phyloP scores from a whole-genome alignment of 495 filamentous ascomycete species.

The Extremus antarcticus region DNA sequence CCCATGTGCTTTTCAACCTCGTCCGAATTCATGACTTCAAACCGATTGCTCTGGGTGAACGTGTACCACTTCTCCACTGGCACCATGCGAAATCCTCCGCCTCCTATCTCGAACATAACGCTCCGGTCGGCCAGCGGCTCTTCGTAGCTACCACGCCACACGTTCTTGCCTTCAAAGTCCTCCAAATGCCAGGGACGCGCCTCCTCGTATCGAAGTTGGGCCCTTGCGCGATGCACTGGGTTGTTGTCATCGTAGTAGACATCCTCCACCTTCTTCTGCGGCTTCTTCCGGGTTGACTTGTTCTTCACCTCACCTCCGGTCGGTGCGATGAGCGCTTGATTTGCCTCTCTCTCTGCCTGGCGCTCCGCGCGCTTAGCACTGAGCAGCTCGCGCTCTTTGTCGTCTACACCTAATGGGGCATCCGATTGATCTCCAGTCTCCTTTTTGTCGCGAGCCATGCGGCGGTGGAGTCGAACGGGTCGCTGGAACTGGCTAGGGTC shows the following conservation, averaged over 20 bases:
- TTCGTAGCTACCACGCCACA: conserved; percentile 86
- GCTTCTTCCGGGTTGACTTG: conserved; percentile 48
- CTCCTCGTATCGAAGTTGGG: conserved; percentile 83
- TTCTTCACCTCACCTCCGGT: conserved; percentile 39
- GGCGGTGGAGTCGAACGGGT: conserved; percentile 77
- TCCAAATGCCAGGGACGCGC: conserved; percentile 92
- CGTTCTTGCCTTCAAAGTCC: conserved; percentile 86
- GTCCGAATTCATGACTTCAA: conserved; percentile 69
- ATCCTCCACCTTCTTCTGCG: conserved; percentile 68
- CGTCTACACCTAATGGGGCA: conserved; percentile 41
- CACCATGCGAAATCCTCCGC: conserved; percentile 64
- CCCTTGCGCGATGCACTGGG: conserved; percentile 65
- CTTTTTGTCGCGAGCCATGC: conserved; percentile 66
- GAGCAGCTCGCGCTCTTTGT: conserved; percentile 59
- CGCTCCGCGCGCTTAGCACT: conserved; percentile 62
- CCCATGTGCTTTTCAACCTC: conserved; percentile 76
- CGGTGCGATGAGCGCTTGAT: conserved; percentile 82
- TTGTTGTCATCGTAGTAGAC: conserved; percentile 45
- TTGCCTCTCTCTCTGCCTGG: conserved; percentile 69
- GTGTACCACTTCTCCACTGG: conserved; percentile 93
- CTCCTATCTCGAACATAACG: conserved; percentile 61
- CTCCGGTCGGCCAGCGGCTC: conserved; percentile 67
- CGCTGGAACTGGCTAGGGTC: conserved; percentile 74
- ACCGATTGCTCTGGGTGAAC: conserved; percentile 71
- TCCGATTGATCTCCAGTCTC: conserved; percentile 20